A percentile compares a stretch with the other conserved stretches of the same genome.
Conservation (phyloP, 768 basidiomycete species). For the Mycena rebaudengoi region DNA sequence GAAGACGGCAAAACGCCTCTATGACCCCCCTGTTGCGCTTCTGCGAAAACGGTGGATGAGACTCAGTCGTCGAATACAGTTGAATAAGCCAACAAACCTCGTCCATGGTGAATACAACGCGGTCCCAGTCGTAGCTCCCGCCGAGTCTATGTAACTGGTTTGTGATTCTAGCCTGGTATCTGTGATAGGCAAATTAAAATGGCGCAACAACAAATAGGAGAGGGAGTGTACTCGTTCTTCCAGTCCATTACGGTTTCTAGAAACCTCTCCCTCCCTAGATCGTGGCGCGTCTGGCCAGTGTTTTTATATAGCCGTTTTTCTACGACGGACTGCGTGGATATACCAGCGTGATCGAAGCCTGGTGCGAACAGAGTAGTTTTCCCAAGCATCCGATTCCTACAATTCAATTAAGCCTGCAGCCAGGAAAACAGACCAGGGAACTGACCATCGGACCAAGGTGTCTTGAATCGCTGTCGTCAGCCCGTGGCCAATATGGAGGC, state of each 20-base stretch:
- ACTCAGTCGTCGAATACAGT: too few relatives aligned
- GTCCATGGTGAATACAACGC: slow-evolving; percentile 96
- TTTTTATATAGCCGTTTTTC: slow-evolving; percentile 91
- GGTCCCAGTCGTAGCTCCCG: slow-evolving; percentile 94
- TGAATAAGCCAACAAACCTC: slow-evolving; percentile 56
- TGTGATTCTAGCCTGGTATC: slow-evolving; percentile 94
- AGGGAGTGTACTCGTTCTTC: slow-evolving; percentile 87
- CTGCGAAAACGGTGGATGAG: slow-evolving; percentile 40
- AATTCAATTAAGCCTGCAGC: background rate
- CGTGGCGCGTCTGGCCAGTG: slow-evolving; percentile 85
- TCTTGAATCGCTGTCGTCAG: slow-evolving; percentile 94
- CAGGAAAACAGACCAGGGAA: slow-evolving; percentile 8
- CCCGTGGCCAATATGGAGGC: slow-evolving; percentile 94
- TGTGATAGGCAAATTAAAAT: slow-evolving; percentile 36
- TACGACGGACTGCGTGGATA: slow-evolving; percentile 97
- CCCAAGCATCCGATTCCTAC: slow-evolving; percentile 95
- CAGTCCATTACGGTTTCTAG: slow-evolving; percentile 92
- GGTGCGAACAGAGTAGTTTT: slow-evolving; percentile 90
- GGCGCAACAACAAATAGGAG: background rate
- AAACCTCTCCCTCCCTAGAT: slow-evolving; percentile 94
- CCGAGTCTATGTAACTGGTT: slow-evolving; percentile 89
- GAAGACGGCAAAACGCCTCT: slow-evolving; percentile 90
- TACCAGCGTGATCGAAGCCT: slow-evolving; percentile 98
- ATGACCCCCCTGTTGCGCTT: slow-evolving; percentile 85
- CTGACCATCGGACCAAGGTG: slow-evolving; percentile 85